A percentile compares a stretch with the other conserved stretches of the same genome.
These are phyloP conservation scores for Pyrenochaeta sp. DNA, from an alignment of 2,329 filamentous ascomycete species.

Conservation along the genomic window DNA sequence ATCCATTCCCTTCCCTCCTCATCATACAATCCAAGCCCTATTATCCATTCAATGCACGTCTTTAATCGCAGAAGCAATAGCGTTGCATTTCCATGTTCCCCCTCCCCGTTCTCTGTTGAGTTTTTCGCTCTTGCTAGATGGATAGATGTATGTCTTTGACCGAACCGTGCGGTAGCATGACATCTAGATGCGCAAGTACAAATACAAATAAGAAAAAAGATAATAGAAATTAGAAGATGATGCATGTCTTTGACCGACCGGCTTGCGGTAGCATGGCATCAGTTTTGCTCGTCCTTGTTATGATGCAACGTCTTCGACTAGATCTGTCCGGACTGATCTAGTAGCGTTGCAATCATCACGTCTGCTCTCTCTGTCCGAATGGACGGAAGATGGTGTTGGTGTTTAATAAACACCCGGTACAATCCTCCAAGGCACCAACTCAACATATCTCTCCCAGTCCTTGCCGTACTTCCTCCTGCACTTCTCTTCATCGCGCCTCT, in stretches of 20 bases:
- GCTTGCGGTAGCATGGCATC: slow-evolving; percentile 37
- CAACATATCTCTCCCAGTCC: slow-evolving; percentile 90
- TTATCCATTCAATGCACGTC: slow-evolving; percentile 15
- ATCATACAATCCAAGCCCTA: background rate
- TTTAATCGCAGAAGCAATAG: slow-evolving; percentile 29
- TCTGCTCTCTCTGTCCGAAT: slow-evolving; percentile 3
- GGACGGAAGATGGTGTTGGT: background rate
- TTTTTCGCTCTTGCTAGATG: background rate
- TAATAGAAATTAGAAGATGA: background rate
- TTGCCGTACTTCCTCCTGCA: slow-evolving; percentile 89
- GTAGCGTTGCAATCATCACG: slow-evolving; percentile 36
- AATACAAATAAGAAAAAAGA: slow-evolving; percentile 3
- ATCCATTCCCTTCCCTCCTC: background rate
- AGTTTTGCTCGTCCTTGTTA: background rate
- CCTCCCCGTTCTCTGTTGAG: background rate
- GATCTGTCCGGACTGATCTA: slow-evolving; percentile 9
- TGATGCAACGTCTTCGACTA: slow-evolving; percentile 38
- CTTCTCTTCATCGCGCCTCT: slow-evolving; percentile 88
- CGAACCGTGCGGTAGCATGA: slow-evolving; percentile 28
- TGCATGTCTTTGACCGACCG: slow-evolving; percentile 28
- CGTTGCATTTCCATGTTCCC: slow-evolving; percentile 17
- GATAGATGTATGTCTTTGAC: slow-evolving; percentile 36
- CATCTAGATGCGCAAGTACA: slow-evolving; percentile 8
- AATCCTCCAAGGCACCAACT: slow-evolving; percentile 81
- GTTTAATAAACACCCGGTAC: slow-evolving; percentile 82